Base-by-base conservation (phyloP, 2,329 filamentous ascomycete species). In the Scedosporium dehoogii region DNA sequence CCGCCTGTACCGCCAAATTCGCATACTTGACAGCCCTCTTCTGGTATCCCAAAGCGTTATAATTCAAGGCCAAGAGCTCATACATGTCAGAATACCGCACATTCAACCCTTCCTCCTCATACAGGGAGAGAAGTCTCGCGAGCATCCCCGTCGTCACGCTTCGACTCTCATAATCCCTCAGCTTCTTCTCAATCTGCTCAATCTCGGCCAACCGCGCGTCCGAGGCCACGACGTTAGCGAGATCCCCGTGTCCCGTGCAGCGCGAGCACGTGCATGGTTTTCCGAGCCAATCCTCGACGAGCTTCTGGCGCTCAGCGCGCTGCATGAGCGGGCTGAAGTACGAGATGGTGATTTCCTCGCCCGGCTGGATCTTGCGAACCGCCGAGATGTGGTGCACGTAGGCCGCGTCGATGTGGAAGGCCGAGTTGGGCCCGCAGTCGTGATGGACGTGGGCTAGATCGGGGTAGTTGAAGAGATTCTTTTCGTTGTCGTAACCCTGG, bases 371-470 rank as follows among this genome's bases (percentile, higher is more conserved):
- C 62, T 73, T 71, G 1, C 75, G 71, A 10, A 73, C 68, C 41
- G 75, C 77, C 58, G 74, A 71, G 44, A 76, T 69, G 63, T 73
- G 70, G 62, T 78, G 76, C 3, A 73, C 71, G 44, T 78, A 69
- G 1, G 73, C 73, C 3, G 68, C 63, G 65, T 78, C 74, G 63
- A 76, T 77, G 65, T 71, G 73, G 69, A 78, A 78, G 66, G 75
- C 76, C 33, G 74, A 72, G 64, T 78, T 78, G 33, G 77, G 74
- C 1, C 76, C 73, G 65, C 77, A 79, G 68, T 78, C 75, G 67
- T 79, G 77, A 10, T 21, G 6, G 23, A 63, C 18, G 12, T 18
- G 5, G 16, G 29, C 57, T 6, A 41, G 33, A 4, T 53, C 48
- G 33, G 58, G 58, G 58, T 60, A 63, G 25, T 23, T 60, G 21